Evolutionary conservation across 1,284 basidiomycete species (phyloP), one percentile per base, ranked within the genome.

Genomic region (Termitomyces sp.): DNA sequence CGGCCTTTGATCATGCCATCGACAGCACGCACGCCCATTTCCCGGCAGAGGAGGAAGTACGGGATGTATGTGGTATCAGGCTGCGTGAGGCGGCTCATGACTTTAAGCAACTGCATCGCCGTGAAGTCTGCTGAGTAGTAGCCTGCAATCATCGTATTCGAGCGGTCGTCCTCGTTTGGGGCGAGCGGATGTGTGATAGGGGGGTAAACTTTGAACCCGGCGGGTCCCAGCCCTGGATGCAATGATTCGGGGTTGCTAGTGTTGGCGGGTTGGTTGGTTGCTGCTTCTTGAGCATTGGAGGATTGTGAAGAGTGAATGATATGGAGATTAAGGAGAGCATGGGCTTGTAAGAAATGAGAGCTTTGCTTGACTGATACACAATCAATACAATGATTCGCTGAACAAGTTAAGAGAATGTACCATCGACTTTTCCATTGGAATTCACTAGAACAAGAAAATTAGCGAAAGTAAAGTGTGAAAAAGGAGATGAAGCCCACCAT

Each of bases 1-100:
- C 83, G 76, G 1, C 83, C 86, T 57, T 83, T 81, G 26, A 92
- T 79, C 85, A 92, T 87, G 17, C 86, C 88, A 65, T 92, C 90
- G 4, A 92, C 86, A 4, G 87, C 86, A 8, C 80, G 74, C 43
- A 87, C 86, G 1, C 90, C 90, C 21, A 91, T 72, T 67, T 90
- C 87, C 33, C 88, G 76, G 64, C 88, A 91, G 7, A 91, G 75
- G 56, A 84, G 70, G 69, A 92, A 92, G 67, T 92, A 92, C 1
- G 84, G 78, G 45, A 92, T 70, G 58, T 83, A 80, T 17, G 72
- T 75, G 47, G 80, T 78, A 39, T 78, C 79, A 0, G 79, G 78
- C 62, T 84, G 80, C 24, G 82, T 80, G 51, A 90, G 73, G 40
- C 86, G 78, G 63, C 81, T 83, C 84, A 89, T 88, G 41, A 86